Evolutionary conservation across 352 stramenopile species (phyloP).

Genomic region (Thraustotheca clavata): DNA sequence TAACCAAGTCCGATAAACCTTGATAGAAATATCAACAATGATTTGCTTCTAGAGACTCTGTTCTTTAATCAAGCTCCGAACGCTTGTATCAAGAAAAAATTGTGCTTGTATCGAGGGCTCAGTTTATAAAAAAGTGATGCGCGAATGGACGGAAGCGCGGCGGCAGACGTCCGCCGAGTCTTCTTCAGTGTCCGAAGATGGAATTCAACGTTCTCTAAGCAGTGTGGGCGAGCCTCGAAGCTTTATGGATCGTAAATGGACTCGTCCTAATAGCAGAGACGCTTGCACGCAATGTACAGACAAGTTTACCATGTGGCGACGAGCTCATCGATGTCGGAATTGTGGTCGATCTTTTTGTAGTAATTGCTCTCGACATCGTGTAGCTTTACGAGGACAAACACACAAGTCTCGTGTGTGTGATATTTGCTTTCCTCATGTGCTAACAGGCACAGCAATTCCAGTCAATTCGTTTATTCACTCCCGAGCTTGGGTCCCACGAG

Average conservation of each 20-base stretch:
- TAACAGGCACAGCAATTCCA: constrained; percentile 56
- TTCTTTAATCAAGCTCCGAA: too few species aligned
- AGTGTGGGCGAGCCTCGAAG: not conserved
- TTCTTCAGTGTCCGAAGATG: not conserved
- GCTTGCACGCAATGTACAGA: constrained; percentile 65
- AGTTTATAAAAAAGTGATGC: too few species aligned
- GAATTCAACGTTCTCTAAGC: not conserved
- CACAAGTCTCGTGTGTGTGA: constrained; percentile 82
- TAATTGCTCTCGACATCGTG: constrained; percentile 74
- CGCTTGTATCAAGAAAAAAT: too few species aligned
- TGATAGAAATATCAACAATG: too few species aligned
- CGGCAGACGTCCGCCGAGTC: not conserved
- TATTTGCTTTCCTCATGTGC: constrained; percentile 76
- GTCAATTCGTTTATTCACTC: constrained; percentile 83
- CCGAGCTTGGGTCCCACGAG: constrained; percentile 76
- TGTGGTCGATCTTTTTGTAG: constrained; percentile 78
- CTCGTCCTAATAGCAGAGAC: not conserved
- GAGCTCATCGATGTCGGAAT: constrained; percentile 67
- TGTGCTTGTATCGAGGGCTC: too few species aligned
- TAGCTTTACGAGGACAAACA: constrained; percentile 62
- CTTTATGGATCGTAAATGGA: constrained; percentile 1
- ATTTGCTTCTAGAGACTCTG: too few species aligned
- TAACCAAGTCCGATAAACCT: too few species aligned
- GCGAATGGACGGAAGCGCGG: too few species aligned
- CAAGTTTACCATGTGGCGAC: constrained; percentile 73